Evolutionary conservation across 2,329 filamentous ascomycete genomes (phyloP).

Genomic region (Aspergillus thermomutatus): DNA sequence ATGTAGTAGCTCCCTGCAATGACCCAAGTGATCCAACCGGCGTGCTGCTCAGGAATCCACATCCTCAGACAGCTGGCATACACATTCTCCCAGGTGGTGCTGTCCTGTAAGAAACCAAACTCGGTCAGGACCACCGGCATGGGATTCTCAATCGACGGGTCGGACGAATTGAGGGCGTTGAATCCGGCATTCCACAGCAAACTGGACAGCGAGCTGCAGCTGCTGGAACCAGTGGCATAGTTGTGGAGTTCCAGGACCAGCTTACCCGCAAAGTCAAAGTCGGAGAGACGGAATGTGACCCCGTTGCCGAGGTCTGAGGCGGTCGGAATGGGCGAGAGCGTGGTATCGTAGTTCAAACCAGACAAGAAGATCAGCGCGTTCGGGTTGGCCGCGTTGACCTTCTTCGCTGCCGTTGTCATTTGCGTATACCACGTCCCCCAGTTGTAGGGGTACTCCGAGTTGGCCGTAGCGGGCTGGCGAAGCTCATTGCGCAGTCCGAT

Average conservation of each 20-base stretch:
- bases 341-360: constrained; percentile 46
- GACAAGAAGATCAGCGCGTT: constrained; percentile 48
- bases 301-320: constrained; percentile 33
- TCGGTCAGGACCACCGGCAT: constrained; percentile 42
- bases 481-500: constrained; percentile 43
- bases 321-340: constrained; percentile 34
- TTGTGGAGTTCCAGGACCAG: constrained; percentile 50
- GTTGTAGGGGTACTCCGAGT: constrained; percentile 33
- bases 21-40: constrained; percentile 60
- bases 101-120: constrained; percentile 50
- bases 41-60: constrained; percentile 49
- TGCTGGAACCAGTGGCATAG: constrained; percentile 40
- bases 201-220: constrained; percentile 34
- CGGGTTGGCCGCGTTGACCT: constrained; percentile 43
- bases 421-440: constrained; percentile 48
- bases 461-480: constrained; percentile 21
- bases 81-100: constrained; percentile 44
- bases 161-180: constrained; percentile 36
- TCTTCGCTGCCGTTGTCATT: constrained; percentile 39
- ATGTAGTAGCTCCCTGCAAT: constrained; percentile 59
- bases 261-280: constrained; percentile 43
- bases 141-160: constrained; percentile 32
- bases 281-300: constrained; percentile 35
- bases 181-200: constrained; percentile 40
- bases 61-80: constrained; percentile 53